Evolutionary conservation across 1,284 basidiomycete genomes (phyloP).

Genomic region (Kwoniella shivajii): DNA sequence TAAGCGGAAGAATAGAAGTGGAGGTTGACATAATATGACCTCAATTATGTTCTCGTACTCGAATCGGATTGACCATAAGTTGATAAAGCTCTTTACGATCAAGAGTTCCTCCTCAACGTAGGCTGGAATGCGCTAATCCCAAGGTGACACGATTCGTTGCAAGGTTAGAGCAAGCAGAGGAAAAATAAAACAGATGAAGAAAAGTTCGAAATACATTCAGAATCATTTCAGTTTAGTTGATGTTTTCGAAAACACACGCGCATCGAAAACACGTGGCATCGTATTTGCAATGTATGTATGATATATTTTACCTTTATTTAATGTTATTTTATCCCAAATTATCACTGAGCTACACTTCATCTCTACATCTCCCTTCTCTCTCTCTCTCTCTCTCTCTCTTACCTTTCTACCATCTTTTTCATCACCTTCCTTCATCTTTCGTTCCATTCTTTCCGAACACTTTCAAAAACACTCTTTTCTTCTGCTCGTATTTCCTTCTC

Average conservation of each 20-base stretch:
- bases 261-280: not conserved
- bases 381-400: not conserved
- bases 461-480: too few relatives aligned
- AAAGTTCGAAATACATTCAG: too few relatives aligned
- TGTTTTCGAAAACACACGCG: conserved; percentile 3
- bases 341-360: too few relatives aligned
- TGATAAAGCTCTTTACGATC: too few relatives aligned
- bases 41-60: too few relatives aligned
- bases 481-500: conserved; percentile 3
- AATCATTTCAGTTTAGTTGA: too few relatives aligned
- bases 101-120: too few relatives aligned
- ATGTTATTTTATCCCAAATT: conserved; percentile 2
- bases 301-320: not conserved
- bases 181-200: not conserved
- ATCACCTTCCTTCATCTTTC: not conserved
- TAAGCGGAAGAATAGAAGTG: conserved; percentile 9
- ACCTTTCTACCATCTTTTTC: not conserved
- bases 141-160: too few relatives aligned
- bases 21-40: conserved; percentile 2
- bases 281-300: too few relatives aligned
- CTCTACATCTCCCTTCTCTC: not conserved
- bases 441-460: not conserved
- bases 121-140: too few relatives aligned
- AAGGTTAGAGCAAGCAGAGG: not conserved
- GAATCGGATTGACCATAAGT: too few relatives aligned